phyloP scores from a whole-genome alignment of 768 basidiomycete species.

The Naematelia encephala region DNA sequence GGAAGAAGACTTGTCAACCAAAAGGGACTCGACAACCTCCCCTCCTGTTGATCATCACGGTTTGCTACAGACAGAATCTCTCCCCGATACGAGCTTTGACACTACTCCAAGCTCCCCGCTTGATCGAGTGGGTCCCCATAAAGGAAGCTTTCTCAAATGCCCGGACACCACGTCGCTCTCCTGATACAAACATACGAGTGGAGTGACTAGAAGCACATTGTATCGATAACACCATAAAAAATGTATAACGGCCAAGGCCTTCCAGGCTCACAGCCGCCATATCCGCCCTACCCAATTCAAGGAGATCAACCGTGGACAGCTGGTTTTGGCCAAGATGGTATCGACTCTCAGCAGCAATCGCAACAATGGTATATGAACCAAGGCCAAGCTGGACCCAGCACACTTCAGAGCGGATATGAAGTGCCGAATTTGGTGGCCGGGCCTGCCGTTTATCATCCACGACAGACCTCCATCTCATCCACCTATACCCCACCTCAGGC shows the following conservation, averaged over 20 bases:
- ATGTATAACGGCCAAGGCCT: background rate
- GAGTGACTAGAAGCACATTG: too few species aligned
- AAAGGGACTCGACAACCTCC: too few species aligned
- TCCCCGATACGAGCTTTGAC: too few species aligned
- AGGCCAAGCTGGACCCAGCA: background rate
- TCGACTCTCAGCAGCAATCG: background rate
- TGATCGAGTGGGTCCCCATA: too few species aligned
- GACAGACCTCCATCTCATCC: background rate
- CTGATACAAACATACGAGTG: too few species aligned
- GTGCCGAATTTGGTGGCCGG: background rate
- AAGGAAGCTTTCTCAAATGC: too few species aligned
- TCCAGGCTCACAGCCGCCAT: background rate
- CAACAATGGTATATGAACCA: background rate
- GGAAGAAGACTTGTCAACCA: too few species aligned
- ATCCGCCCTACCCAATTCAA: background rate
- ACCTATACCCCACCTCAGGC: background rate
- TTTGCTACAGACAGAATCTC: too few species aligned
- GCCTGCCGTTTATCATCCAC: background rate
- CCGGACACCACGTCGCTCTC: too few species aligned
- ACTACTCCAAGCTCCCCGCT: too few species aligned
- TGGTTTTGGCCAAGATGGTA: background rate
- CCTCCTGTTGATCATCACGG: too few species aligned
- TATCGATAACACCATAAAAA: too few species aligned
- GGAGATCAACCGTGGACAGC: background rate
- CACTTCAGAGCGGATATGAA: background rate